Base-by-base conservation (phyloP, 1,139 yeast genomes). In the Yamadazyma sp. region DNA sequence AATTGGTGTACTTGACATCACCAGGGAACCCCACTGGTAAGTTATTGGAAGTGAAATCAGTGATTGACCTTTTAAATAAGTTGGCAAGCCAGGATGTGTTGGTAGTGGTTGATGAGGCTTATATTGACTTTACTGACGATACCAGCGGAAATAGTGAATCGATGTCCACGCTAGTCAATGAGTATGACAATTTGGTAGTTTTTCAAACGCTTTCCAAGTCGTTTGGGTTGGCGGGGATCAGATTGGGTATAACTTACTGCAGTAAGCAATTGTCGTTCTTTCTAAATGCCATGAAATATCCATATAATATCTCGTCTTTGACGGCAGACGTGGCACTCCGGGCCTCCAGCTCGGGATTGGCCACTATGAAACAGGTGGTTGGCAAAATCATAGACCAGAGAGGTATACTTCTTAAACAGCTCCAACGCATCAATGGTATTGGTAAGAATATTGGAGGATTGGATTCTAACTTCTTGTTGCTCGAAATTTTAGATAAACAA, bases 1-100 rank as follows among this genome's bases (percentile, higher is more conserved):
- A 88, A 53, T 59, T 92, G 42, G 70, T 85, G 2, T 90, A 88
- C 57, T 66, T 90, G 46, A 90, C 97, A n/a, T 86, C 97, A 1
- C 98, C 98, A n/a, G 98, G 98, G 22, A 92, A 92, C 58, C 98
- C 98, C 24, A 92, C 98, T 0, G 97, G 85, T 4, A 75, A 80
- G 28, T 63, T 79, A 35, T 59, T 92, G 29, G 69, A 73, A 20
- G 69, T 73, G 8, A 61, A 59, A 0, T 62, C 66, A 18, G 63
- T 92, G 15, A 64, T 77, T 33, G 61, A 68, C 34, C 60, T 92
- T 17, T 62, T 87, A 38, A 56, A 68, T 10, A 67, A 70, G 22
- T 71, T 73, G 15, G 35, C 42, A 1, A 41, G 53, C 2, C 83
- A 89, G 84, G 80, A 82, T 52, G 97, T 96, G 3, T 60, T 90